Percentiles rank a stretch among this genome's conserved stretches.
These are phyloP conservation scores for Fraxinus ornus DNA, from an alignment of 305 asterid species.

Conservation along the genomic window DNA sequence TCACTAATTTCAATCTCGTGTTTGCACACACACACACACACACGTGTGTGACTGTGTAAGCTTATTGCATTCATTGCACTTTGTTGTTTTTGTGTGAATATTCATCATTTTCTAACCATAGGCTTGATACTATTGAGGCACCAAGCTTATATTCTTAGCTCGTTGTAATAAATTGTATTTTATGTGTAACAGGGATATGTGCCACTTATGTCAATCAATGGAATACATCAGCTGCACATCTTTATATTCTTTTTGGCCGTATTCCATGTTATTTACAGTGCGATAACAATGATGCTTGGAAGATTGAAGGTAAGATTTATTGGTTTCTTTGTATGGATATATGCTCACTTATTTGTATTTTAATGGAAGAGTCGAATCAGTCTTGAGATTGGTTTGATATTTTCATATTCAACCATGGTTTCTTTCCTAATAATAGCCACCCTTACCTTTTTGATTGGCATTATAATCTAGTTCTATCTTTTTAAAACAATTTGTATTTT, in stretches of 20 bases:
- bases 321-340: neutral
- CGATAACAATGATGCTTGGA: conserved; percentile 84
- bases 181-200: conserved; percentile 55
- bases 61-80: neutral
- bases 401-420: neutral
- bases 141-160: neutral
- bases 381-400: neutral
- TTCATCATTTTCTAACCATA: neutral
- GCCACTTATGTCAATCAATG: conserved; percentile 71
- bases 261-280: conserved; percentile 80
- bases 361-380: neutral
- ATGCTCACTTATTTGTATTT: neutral
- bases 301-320: conserved; percentile 62
- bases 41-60: neutral
- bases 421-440: neutral
- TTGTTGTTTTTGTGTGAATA: neutral
- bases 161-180: neutral
- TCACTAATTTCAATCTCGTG: neutral
- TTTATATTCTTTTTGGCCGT: conserved; percentile 96
- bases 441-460: neutral
- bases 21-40: neutral
- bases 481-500: neutral
- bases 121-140: neutral
- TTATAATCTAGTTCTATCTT: neutral
- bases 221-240: conserved; percentile 92